phyloP scores from a whole-genome alignment of 2,329 filamentous ascomycete species.

The Macrophomina pseudophaseolina region DNA sequence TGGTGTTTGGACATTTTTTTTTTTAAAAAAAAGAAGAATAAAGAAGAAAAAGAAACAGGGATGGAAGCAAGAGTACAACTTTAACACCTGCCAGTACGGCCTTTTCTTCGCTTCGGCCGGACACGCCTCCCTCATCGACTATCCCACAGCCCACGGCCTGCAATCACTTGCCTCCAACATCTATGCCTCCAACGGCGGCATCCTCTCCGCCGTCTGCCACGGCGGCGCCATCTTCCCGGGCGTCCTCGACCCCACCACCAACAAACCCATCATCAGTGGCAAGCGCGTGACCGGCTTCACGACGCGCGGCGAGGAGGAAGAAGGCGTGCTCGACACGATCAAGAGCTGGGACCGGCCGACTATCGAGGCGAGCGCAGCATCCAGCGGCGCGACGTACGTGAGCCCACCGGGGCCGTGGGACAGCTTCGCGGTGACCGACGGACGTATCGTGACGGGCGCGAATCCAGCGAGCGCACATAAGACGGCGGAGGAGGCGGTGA shows the following conservation, averaged over 20 bases:
- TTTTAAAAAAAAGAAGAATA: neutral
- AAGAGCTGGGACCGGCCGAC: conserved; percentile 40
- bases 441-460: conserved; percentile 43
- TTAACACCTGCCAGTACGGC: conserved; percentile 31
- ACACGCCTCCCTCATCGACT: conserved; percentile 55
- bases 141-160: conserved; percentile 48
- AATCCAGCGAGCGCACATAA: conserved; percentile 43
- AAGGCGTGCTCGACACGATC: conserved; percentile 43
- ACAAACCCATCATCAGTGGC: conserved; percentile 41
- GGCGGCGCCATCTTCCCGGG: conserved; percentile 47
- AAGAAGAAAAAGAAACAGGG: no score
- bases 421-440: conserved; percentile 40
- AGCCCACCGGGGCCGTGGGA: conserved; percentile 36
- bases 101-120: conserved; percentile 53
- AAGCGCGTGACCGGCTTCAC: conserved; percentile 49
- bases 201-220: conserved; percentile 52
- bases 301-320: conserved; percentile 42
- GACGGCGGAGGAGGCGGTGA: conserved; percentile 39
- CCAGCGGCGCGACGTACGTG: conserved; percentile 40
- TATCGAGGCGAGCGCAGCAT: conserved; percentile 39
- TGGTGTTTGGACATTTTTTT: no score
- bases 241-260: conserved; percentile 38
- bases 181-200: conserved; percentile 45
- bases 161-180: conserved; percentile 50
- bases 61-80: neutral